Evolutionary conservation across 495 filamentous ascomycete species (phyloP).

Genomic region (Evernia prunastri): DNA sequence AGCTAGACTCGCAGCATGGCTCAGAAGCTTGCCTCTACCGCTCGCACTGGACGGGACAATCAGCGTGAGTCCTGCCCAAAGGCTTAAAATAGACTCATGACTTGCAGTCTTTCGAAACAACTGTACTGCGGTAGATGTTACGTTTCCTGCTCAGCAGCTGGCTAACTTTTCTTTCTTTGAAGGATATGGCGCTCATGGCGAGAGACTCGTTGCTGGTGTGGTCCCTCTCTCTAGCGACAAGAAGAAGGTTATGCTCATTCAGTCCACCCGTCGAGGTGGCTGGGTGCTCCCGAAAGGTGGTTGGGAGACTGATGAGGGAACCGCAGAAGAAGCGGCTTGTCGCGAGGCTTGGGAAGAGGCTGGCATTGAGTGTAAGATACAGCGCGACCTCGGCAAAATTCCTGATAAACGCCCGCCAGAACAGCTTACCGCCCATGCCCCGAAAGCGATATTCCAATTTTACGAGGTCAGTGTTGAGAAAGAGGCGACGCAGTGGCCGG

Average conservation of each 20-base stretch:
- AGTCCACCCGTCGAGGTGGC: constrained; percentile 77
- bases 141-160: not conserved
- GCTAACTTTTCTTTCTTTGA: constrained; percentile 15
- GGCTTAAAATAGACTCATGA: not conserved
- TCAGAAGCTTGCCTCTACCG: constrained; percentile 35
- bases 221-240: constrained; percentile 74
- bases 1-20: constrained; percentile 22
- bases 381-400: constrained; percentile 78
- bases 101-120: not conserved
- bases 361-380: constrained; percentile 76
- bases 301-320: constrained; percentile 88
- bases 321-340: constrained; percentile 58
- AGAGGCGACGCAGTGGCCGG: constrained; percentile 84
- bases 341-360: constrained; percentile 98
- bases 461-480: constrained; percentile 78
- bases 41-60: constrained; percentile 43
- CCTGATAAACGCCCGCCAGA: constrained; percentile 61
- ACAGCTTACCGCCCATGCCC: constrained; percentile 54
- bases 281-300: constrained; percentile 98
- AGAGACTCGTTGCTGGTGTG: constrained; percentile 90
- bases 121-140: not conserved
- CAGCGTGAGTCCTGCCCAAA: constrained; percentile 38
- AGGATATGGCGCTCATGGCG: constrained; percentile 90
- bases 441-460: constrained; percentile 76
- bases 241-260: constrained; percentile 81